Base-by-base conservation (phyloP, 768 basidiomycete species). In the Leucocoprinus leucothites region DNA sequence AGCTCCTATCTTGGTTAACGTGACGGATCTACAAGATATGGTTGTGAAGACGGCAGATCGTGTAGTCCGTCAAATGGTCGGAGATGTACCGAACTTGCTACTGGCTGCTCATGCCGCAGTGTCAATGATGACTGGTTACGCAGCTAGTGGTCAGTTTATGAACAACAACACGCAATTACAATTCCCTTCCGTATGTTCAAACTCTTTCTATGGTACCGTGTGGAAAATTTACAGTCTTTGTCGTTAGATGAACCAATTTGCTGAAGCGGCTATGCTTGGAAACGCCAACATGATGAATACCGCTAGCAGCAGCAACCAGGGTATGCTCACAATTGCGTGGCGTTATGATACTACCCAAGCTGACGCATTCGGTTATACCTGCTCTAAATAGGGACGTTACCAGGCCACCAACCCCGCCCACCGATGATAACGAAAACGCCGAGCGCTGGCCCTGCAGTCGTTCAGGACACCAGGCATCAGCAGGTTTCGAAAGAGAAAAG, bases 51-150 rank as follows among this genome's bases (percentile, higher is more conserved):
- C 54, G 21, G 41, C 47, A 13, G 54, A 56, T 34, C 47, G 40
- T 16, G 31, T 43, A 14, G 48, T 48, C 16, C 28, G 22, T 21
- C 47, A 44, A 24, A 22, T 56, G 14, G 16, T 34, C 3, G 47
- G 26, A 43, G 48, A 49, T 38, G 7, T 36, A 11, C 48, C 48
- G 11, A 4, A n/a, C 38, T 6, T n/a, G 16, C 38, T 38, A 13
- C 25, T 25, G 11, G 11, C 28, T 21, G 16, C 54, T 14, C 28
- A 56, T 5, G n/a, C 35, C 14, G 47, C 47, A 16, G 46, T 41
- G 3, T 24, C 54, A 9, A 31, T 56, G 31, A 56, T 56, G 54
- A 43, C 47, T 11, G 48, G 26, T 14, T 56, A 42, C 22, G 54
- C 54, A 16, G 41, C 54, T 13, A 26, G 47, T 18, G 47, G 47